Evolutionary conservation across 2,329 filamentous ascomycete species (phyloP).

Genomic region (Claviceps pusilla): DNA sequence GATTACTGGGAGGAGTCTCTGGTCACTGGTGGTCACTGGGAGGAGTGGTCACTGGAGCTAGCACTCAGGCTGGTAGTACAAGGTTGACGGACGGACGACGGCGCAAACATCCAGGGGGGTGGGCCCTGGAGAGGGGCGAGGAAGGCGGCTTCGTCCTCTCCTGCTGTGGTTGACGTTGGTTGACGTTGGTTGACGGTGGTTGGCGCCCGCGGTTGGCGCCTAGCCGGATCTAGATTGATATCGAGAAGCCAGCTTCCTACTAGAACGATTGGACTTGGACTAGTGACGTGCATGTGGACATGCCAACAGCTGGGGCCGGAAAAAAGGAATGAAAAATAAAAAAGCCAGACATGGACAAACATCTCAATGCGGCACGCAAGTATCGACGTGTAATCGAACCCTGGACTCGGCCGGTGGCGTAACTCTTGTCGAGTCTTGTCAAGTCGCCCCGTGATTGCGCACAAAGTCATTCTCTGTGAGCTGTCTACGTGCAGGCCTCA

Average conservation of each 20-base stretch:
- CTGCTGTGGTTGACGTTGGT: not conserved
- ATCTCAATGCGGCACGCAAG: not conserved
- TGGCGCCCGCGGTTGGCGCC: not conserved
- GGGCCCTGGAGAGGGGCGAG: too few species aligned
- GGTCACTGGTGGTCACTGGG: too few species aligned
- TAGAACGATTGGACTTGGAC: not conserved
- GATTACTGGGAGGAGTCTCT: too few species aligned
- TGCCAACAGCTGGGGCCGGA: too few species aligned
- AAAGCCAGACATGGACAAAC: too few species aligned
- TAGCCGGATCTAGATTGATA: not conserved
- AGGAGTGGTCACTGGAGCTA: not conserved
- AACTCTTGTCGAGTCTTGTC: not conserved
- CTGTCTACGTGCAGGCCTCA: not conserved
- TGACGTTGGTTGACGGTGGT: not conserved
- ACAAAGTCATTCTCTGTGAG: not conserved
- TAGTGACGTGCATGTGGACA: not conserved
- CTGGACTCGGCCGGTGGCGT: not conserved
- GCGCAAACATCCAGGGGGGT: not conserved
- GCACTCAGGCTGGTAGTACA: not conserved
- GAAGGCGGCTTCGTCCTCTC: not conserved
- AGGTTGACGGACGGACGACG: not conserved
- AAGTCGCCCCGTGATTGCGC: not conserved
- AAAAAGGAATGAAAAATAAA: not conserved
- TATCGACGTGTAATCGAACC: constrained; percentile 2
- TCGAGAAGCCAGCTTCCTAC: not conserved